Evolutionary conservation across 208 protist species (phyloP).

Genomic region (Trypanosoma vivax): DNA sequence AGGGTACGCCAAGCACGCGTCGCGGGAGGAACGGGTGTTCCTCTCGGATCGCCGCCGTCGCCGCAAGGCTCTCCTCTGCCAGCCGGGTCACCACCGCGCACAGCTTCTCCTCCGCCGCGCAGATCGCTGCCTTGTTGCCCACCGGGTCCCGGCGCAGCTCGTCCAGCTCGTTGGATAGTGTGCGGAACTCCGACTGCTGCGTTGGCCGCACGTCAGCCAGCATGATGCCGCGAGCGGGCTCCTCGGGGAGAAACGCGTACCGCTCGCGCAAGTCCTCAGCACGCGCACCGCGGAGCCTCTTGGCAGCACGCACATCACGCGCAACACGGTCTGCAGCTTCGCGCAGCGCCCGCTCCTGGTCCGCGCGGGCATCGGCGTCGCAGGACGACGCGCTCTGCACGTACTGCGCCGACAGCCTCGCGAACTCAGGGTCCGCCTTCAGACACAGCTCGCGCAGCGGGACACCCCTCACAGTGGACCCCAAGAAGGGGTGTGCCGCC

Average conservation of each 20-base stretch:
- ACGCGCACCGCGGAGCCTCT: background rate
- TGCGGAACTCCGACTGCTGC: constrained; percentile 15
- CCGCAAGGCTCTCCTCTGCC: constrained; percentile 6
- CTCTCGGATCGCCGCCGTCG: constrained; percentile 3
- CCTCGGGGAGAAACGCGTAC: constrained; percentile 29
- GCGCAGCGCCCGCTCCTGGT: background rate
- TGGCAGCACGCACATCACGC: background rate
- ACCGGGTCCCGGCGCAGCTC: constrained; percentile 17
- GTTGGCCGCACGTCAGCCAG: constrained; percentile 13
- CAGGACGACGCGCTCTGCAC: background rate
- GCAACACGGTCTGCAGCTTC: background rate
- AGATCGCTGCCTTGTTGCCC: constrained; percentile 16
- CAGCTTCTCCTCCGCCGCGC: constrained; percentile 13
- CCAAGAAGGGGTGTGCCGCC: background rate
- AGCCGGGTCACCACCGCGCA: constrained; percentile 14
- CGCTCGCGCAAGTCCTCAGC: constrained; percentile 25
- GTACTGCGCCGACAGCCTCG: background rate
- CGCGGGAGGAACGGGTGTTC: constrained; percentile 22
- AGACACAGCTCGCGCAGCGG: background rate
- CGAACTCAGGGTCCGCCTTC: background rate
- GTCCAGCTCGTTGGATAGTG: constrained; percentile 25
- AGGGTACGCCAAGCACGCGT: constrained; percentile 21
- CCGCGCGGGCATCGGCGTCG: background rate
- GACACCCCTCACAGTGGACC: background rate
- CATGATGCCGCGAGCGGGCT: constrained; percentile 16